Evolutionary conservation across 345 rosid species (phyloP).

Genomic region (Gossypium rotundifolium): DNA sequence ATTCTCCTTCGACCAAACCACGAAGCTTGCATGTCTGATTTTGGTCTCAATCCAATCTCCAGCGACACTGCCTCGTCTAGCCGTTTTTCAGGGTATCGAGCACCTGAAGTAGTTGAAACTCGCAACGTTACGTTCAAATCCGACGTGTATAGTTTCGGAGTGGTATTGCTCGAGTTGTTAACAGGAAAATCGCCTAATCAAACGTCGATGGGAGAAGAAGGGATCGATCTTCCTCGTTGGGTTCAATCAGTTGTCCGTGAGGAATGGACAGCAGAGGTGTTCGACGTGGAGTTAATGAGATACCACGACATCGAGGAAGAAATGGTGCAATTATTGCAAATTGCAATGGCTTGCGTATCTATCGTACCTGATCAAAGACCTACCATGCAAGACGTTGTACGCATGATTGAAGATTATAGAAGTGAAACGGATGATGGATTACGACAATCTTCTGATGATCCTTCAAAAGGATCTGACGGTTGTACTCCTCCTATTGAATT

Average conservation of each 20-base stretch:
- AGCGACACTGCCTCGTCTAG: conserved; percentile 50
- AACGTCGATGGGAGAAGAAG: conserved; percentile 94
- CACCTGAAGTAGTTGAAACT: conserved; percentile 79
- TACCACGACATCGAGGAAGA: conserved; percentile 90
- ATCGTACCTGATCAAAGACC: conserved; percentile 94
- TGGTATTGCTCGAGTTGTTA: conserved; percentile 66
- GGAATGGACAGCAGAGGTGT: conserved; percentile 99
- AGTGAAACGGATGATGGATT: conserved; percentile 73
- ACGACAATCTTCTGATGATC: conserved; percentile 91
- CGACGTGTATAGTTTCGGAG: conserved; percentile 95
- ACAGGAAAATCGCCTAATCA: conserved; percentile 96
- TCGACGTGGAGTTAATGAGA: conserved; percentile 89
- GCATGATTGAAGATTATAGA: conserved; percentile 88
- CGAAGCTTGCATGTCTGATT: conserved; percentile 60
- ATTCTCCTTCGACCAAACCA: conserved; percentile 69
- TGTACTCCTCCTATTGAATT: conserved; percentile 75
- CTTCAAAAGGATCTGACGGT: conserved; percentile 86
- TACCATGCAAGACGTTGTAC: conserved; percentile 63
- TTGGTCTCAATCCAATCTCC: conserved; percentile 70
- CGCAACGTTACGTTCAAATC: conserved; percentile 74
- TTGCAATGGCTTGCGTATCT: conserved; percentile 88
- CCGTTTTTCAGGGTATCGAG: conserved; percentile 82
- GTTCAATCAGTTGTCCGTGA: conserved; percentile 95
- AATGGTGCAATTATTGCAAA: conserved; percentile 93
- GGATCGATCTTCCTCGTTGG: conserved; percentile 94